phyloP scores from a whole-genome alignment of 495 filamentous ascomycete genomes.

The Talaromyces borbonicus region DNA sequence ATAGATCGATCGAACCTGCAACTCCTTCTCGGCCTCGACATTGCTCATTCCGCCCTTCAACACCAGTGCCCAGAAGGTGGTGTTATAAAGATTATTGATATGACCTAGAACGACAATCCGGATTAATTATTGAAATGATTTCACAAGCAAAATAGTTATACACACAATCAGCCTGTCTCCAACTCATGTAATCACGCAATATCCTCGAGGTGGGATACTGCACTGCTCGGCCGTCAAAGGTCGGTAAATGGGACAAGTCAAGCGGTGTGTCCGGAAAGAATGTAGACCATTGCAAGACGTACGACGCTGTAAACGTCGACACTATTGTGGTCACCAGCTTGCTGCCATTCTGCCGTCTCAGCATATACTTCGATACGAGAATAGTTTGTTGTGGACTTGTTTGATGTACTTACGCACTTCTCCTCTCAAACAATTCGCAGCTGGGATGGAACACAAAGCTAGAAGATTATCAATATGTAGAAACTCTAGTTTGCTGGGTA shows the following conservation, averaged over 20 bases:
- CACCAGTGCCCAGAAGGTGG: constrained; percentile 87
- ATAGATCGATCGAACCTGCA: constrained; percentile 46
- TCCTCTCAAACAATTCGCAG: constrained; percentile 74
- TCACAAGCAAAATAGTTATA: constrained; percentile 6
- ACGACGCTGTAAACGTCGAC: constrained; percentile 89
- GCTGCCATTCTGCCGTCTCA: constrained; percentile 31
- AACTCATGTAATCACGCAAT: constrained; percentile 88
- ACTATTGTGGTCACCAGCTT: constrained; percentile 87
- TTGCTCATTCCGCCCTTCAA: constrained; percentile 62
- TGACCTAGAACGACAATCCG: constrained; percentile 52
- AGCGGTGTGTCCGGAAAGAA: constrained; percentile 62
- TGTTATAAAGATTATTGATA: constrained; percentile 98
- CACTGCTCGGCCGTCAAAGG: constrained; percentile 87
- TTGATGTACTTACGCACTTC: constrained; percentile 54
- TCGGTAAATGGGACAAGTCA: constrained; percentile 60
- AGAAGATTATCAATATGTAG: not conserved
- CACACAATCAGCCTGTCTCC: constrained; percentile 93
- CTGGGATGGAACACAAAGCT: constrained; percentile 85
- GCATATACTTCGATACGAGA: not conserved
- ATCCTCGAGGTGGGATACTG: constrained; percentile 71
- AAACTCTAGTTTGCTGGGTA: too few species aligned
- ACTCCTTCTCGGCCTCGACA: constrained; percentile 65
- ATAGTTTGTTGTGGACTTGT: not conserved
- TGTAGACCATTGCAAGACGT: constrained; percentile 67
- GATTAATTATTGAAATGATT: not conserved